A percentile compares a stretch with the other conserved stretches of the same genome.
These are phyloP conservation scores for Rhodamnia argentea DNA, from an alignment of 345 rosid genomes.

Conservation along the genomic window DNA sequence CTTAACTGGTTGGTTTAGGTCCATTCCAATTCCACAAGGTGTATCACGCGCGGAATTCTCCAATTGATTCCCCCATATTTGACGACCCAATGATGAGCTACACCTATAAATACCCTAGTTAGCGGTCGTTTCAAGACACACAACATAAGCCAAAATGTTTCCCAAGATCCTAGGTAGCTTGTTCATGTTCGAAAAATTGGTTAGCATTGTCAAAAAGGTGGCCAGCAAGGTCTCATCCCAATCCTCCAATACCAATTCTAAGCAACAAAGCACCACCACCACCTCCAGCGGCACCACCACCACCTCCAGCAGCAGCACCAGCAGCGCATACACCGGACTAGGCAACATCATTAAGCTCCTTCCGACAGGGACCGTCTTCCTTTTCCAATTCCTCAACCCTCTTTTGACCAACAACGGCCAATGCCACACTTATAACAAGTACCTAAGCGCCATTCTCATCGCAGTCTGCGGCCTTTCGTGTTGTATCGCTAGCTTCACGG, in stretches of 20 bases:
- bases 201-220: neutral
- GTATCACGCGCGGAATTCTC: neutral
- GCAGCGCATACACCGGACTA: constrained; percentile 35
- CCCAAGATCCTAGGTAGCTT: neutral
- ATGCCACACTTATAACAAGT: constrained; percentile 45
- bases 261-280: constrained; percentile 2
- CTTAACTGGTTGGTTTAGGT: neutral
- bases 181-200: neutral
- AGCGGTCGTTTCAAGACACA: neutral
- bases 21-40: neutral
- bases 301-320: neutral
- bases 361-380: constrained; percentile 78
- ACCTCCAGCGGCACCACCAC: neutral
- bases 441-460: constrained; percentile 39
- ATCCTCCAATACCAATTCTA: neutral
- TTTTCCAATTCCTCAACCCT: constrained; percentile 74
- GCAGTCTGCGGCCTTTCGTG: constrained; percentile 58
- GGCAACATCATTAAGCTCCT: constrained; percentile 71
- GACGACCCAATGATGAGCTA: neutral
- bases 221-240: neutral
- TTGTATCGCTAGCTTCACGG: constrained; percentile 54
- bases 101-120: neutral
- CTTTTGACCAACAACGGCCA: constrained; percentile 57
- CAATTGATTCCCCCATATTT: neutral
- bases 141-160: neutral